Conservation (phyloP, 2,329 filamentous ascomycete genomes). For the Monosporascus sp. region DNA sequence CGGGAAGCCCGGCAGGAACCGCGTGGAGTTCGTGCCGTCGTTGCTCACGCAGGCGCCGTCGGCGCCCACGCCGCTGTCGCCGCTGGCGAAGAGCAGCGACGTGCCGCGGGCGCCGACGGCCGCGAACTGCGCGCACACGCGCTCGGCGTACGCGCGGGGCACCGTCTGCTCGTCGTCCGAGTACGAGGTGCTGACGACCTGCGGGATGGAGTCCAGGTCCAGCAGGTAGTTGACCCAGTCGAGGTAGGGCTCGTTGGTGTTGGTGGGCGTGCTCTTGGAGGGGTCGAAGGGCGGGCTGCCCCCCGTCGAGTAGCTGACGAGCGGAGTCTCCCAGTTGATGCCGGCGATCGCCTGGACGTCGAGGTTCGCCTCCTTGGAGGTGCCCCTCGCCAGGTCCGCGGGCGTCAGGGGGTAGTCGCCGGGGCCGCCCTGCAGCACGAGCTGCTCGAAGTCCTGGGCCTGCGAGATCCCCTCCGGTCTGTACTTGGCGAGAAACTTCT, state of each 20-base stretch:
- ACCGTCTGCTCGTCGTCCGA: conserved; percentile 54
- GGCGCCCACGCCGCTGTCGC: conserved; percentile 38
- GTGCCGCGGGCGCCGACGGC: conserved; percentile 49
- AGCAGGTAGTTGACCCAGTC: conserved; percentile 49
- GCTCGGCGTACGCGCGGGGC: conserved; percentile 44
- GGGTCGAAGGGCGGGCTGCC: conserved; percentile 27
- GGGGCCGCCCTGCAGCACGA: conserved; percentile 28
- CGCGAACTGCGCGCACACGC: conserved; percentile 49
- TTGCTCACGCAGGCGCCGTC: conserved; percentile 42
- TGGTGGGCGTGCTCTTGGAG: conserved; percentile 14
- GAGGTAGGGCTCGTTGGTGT: conserved; percentile 52
- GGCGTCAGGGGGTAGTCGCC: conserved; percentile 22
- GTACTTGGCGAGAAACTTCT: conserved; percentile 31
- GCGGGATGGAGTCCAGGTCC: conserved; percentile 40
- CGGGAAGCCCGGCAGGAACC: conserved; percentile 52
- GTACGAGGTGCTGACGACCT: conserved; percentile 54
- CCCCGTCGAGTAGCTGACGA: conserved; percentile 27
- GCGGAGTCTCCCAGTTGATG: conserved; percentile 23
- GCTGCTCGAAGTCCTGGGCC: conserved; percentile 28
- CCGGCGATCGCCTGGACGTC: conserved; percentile 27
- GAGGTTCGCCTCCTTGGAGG: conserved; percentile 25
- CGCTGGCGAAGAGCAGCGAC: conserved; percentile 44
- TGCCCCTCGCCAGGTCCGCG: conserved; percentile 14
- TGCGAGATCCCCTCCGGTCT: conserved; percentile 29
- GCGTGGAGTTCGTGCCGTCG: conserved; percentile 48